These are phyloP conservation scores for Oryza glumipatula DNA, from an alignment of 176 grass and related monocot genomes.

Conservation along the genomic window DNA sequence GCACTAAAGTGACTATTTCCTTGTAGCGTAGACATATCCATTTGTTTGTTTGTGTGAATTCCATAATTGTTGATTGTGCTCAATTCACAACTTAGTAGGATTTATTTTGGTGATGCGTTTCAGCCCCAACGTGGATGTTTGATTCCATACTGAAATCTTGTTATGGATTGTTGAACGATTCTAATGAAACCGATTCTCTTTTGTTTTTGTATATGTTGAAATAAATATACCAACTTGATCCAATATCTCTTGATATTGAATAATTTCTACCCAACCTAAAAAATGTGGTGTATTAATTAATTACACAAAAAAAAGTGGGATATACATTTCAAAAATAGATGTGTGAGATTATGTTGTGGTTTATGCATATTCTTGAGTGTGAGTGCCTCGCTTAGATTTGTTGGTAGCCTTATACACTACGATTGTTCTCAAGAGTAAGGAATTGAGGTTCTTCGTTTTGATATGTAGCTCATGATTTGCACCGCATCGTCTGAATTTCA, in stretches of 20 bases:
- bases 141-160: neutral
- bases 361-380: conserved; percentile 15
- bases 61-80: no score
- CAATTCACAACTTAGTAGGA: no score
- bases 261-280: neutral
- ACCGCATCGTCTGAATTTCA: neutral
- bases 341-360: neutral
- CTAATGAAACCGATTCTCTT: neutral
- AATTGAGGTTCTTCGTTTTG: neutral
- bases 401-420: neutral
- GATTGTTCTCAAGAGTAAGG: neutral
- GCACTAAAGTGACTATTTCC: no score
- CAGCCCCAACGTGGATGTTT: neutral
- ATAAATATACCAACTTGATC: neutral
- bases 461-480: neutral
- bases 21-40: no score
- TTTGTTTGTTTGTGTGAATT: no score
- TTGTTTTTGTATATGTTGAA: neutral
- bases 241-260: neutral
- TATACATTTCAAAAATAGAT: no score
- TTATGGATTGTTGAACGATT: neutral
- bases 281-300: neutral
- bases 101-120: neutral
- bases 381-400: neutral
- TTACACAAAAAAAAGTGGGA: no score